These are phyloP conservation scores for Trametes cingulata DNA, from an alignment of 768 basidiomycete genomes.

Conservation along the genomic window DNA sequence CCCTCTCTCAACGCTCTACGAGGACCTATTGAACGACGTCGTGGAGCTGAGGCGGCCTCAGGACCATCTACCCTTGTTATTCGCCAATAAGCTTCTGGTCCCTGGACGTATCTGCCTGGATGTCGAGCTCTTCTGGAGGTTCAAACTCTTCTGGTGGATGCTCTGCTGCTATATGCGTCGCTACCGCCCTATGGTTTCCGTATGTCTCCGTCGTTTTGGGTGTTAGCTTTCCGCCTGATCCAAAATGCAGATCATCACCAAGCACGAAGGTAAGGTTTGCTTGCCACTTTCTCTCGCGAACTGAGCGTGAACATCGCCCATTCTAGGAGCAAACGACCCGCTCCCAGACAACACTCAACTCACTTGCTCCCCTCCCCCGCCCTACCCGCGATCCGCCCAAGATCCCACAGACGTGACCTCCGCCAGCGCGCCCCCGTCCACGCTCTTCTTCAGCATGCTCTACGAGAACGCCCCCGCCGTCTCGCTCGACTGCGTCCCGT, in stretches of 20 bases:
- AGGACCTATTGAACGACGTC: conserved; percentile 8
- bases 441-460: conserved; percentile 16
- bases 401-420: neutral
- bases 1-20: conserved; percentile 10
- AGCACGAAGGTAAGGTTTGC: neutral
- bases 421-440: conserved; percentile 1
- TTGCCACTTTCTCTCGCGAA: no score
- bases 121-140: conserved; percentile 17
- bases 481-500: conserved; percentile 21
- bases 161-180: conserved; percentile 5
- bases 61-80: conserved; percentile 15
- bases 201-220: neutral
- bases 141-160: neutral
- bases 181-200: neutral
- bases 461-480: conserved; percentile 6
- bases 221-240: neutral
- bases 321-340: neutral
- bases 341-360: neutral
- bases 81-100: neutral
- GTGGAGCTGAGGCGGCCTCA: conserved; percentile 13
- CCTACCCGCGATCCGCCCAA: neutral
- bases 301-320: no score
- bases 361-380: neutral
- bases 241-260: neutral
- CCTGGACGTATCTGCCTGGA: neutral